phyloP scores from a whole-genome alignment of 2,329 filamentous ascomycete genomes.

The Sphaceloma murrayae region DNA sequence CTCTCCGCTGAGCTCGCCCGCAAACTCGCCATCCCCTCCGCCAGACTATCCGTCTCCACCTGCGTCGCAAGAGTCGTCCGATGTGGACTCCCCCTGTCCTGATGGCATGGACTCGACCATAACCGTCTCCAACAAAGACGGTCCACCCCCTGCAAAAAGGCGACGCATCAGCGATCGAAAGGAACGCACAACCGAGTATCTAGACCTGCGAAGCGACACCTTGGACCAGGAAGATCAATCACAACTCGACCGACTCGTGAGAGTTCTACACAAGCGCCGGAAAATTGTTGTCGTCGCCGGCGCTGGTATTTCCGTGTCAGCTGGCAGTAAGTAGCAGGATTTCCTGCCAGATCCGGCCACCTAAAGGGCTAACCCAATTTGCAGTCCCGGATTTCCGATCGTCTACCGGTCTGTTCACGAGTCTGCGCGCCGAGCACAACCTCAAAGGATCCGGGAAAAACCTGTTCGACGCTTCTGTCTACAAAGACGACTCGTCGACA shows the following conservation, averaged over 20 bases:
- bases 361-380: conserved; percentile 21
- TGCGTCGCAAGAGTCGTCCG: conserved; percentile 38
- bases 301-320: conserved; percentile 92
- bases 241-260: conserved; percentile 60
- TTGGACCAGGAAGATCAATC: conserved; percentile 48
- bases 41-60: conserved; percentile 26
- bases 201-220: conserved; percentile 56
- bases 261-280: conserved; percentile 73
- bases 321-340: conserved; percentile 71
- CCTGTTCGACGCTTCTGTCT: conserved; percentile 94
- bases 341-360: conserved; percentile 17
- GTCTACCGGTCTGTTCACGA: conserved; percentile 77
- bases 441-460: conserved; percentile 90
- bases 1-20: conserved; percentile 34
- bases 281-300: conserved; percentile 96
- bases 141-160: conserved; percentile 64
- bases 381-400: conserved; percentile 92
- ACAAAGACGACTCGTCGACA: conserved; percentile 82
- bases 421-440: conserved; percentile 75
- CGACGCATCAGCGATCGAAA: conserved; percentile 56
- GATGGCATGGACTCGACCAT: conserved; percentile 35
- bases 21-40: conserved; percentile 30
- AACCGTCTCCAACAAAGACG: conserved; percentile 38
- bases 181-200: conserved; percentile 68
- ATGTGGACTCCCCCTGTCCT: conserved; percentile 37